Conservation (phyloP, 208 protist genomes). For the Polymyxa betae region DNA sequence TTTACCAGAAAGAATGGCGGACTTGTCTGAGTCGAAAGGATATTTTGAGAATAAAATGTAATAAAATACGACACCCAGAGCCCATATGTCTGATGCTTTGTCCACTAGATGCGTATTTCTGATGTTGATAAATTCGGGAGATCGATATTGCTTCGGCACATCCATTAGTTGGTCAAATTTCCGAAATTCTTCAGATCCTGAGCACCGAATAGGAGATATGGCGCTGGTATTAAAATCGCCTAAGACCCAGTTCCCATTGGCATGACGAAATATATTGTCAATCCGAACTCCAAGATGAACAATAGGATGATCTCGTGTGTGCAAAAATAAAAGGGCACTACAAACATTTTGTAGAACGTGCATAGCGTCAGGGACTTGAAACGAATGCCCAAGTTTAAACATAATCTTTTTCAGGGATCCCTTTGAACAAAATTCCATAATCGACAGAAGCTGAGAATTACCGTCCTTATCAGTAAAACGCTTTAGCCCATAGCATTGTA, state of each 20-base stretch:
- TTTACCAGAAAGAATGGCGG: background rate
- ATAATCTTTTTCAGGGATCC: conserved; percentile 26
- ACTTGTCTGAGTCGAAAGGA: conserved; percentile 35
- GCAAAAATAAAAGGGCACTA: conserved; percentile 24
- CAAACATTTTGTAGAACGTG: background rate
- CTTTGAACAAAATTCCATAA: background rate
- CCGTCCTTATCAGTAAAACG: conserved; percentile 48
- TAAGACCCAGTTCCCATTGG: background rate
- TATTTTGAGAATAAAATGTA: background rate
- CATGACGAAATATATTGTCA: conserved; percentile 30
- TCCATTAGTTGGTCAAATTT: conserved; percentile 37
- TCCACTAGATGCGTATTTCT: background rate
- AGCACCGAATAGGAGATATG: background rate
- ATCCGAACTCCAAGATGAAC: conserved; percentile 14
- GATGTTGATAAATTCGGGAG: conserved; percentile 27
- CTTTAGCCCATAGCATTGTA: conserved; percentile 8
- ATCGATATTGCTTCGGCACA: conserved; percentile 9
- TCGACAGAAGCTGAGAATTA: background rate
- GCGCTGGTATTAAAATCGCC: conserved; percentile 5
- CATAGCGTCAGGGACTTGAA: conserved; percentile 33
- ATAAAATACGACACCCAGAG: conserved; percentile 45
- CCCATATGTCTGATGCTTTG: background rate
- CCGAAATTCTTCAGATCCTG: background rate
- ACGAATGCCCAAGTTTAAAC: background rate
- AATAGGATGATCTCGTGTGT: background rate